Evolutionary conservation across 768 basidiomycete genomes (phyloP).

Genomic region (Boletus tomentosulus): DNA sequence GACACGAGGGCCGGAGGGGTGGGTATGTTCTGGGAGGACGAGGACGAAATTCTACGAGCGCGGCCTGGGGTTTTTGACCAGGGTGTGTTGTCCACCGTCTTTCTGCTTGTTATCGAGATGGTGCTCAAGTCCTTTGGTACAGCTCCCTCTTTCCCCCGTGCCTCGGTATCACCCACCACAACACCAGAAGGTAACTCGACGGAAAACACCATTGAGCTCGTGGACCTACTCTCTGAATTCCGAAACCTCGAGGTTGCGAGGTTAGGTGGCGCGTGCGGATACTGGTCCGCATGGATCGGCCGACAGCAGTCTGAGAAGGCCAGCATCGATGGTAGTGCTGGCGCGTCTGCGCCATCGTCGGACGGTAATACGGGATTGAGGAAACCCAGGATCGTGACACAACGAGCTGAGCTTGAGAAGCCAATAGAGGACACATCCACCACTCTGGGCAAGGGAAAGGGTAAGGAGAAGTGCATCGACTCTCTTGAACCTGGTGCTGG

Average conservation of each 20-base stretch:
- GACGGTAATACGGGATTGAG: neutral
- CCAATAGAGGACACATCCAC: neutral
- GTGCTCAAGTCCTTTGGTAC: neutral
- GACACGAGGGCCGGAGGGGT: constrained; percentile 4
- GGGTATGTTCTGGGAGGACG: constrained; percentile 28
- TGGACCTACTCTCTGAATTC: constrained; percentile 28
- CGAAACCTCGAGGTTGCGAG: constrained; percentile 34
- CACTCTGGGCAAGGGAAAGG: constrained; percentile 15
- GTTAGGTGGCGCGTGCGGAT: constrained; percentile 40
- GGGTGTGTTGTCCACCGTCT: constrained; percentile 1
- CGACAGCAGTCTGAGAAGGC: constrained; percentile 1
- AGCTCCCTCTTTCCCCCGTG: neutral
- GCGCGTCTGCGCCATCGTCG: neutral
- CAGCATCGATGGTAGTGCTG: neutral
- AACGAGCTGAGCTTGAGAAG: constrained; percentile 11
- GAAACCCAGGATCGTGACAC: constrained; percentile 13
- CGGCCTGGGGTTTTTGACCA: neutral
- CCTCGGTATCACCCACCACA: neutral
- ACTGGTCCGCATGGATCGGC: constrained; percentile 32
- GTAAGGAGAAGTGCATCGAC: constrained; percentile 5
- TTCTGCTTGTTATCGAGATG: neutral
- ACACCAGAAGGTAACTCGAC: neutral
- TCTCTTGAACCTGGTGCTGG: neutral
- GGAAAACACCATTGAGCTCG: constrained; percentile 1
- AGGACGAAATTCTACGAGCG: constrained; percentile 15